Evolutionary conservation across 306 rosid species (phyloP), one percentile per base, ranked within the genome.

Genomic region (Castanea mollissima): DNA sequence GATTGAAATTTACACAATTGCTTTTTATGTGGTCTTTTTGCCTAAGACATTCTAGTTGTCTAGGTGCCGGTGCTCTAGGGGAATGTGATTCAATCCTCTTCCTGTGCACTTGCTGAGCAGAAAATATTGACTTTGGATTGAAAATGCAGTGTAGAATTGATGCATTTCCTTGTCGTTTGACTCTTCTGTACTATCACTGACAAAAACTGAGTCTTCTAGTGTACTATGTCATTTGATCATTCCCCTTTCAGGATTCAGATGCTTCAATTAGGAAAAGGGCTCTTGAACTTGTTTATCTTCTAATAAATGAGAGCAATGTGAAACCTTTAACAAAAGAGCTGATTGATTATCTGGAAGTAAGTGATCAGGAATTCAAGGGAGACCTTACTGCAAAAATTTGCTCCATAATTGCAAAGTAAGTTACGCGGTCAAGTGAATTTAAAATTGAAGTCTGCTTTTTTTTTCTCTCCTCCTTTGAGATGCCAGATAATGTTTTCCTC

Each of bases 221-320:
- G 41, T 20, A 34, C 21, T 5, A 6, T 32, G 51, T 86, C 68
- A 81, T 44, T 79, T 74, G 79, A 76, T 67, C 79, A 73, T 81
- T 83, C 49, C 64, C 62, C n/a, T 68, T 84, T 79, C 92, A 95
- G 98, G 99, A 95, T 88, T 84, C 89, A 76, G 99, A 95, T 80
- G 98, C 98, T 76, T 91, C 98, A 79, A 93, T 95, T 82, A 90
- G 94, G 71, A 95, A 95, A 88, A 91, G 98, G 86, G 99, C 99
- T 52, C 98, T 95, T 82, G 99, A 93, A 84, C 99, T 95, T 88
- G 97, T 91, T 72, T 95, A 91, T 65, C 85, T 87, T 83, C 90
- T 95, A 83, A 86, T 95, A 76, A 95, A 95, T 71, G 99, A 90
- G 76, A 91, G 83, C 86, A 95, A 90, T 77, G 98, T 91, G 86